phyloP scores from a whole-genome alignment of 768 basidiomycete genomes.

The Rhizopogon vesiculosus region DNA sequence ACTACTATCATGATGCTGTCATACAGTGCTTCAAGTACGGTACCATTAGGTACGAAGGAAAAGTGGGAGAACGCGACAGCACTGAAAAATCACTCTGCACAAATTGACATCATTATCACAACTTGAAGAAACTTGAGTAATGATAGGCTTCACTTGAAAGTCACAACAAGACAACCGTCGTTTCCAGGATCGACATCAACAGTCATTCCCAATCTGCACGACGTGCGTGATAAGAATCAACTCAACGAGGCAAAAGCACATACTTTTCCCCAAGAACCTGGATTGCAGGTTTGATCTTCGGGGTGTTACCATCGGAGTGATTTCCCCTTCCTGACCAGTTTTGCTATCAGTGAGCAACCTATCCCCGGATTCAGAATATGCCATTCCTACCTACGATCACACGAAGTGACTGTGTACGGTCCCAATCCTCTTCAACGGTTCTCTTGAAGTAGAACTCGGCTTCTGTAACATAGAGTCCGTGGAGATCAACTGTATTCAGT shows the following conservation, averaged over 20 bases:
- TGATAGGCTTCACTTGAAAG: neutral
- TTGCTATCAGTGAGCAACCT: neutral
- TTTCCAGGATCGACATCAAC: conserved; percentile 76
- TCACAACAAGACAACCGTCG: conserved; percentile 74
- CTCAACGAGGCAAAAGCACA: conserved; percentile 9
- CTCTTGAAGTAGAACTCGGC: conserved; percentile 66
- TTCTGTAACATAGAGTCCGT: conserved; percentile 86
- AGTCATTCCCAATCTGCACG: conserved; percentile 49
- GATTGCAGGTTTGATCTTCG: conserved; percentile 87
- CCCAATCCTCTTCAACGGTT: conserved; percentile 59
- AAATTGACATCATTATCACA: neutral
- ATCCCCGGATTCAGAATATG: neutral
- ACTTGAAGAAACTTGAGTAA: neutral
- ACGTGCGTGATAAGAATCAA: no score
- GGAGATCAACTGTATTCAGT: conserved; percentile 73
- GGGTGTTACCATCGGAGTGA: conserved; percentile 66
- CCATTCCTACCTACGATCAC: conserved; percentile 69
- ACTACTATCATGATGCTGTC: no score
- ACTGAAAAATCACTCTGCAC: neutral
- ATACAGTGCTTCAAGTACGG: no score
- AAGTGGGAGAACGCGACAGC: neutral
- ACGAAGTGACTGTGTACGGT: conserved; percentile 48
- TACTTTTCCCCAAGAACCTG: conserved; percentile 76
- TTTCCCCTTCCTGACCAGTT: conserved; percentile 62
- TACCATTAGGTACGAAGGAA: no score